Evolutionary conservation across 345 rosid species (phyloP), one percentile per base, ranked within the genome.

Genomic region (Salix suchowensis): DNA sequence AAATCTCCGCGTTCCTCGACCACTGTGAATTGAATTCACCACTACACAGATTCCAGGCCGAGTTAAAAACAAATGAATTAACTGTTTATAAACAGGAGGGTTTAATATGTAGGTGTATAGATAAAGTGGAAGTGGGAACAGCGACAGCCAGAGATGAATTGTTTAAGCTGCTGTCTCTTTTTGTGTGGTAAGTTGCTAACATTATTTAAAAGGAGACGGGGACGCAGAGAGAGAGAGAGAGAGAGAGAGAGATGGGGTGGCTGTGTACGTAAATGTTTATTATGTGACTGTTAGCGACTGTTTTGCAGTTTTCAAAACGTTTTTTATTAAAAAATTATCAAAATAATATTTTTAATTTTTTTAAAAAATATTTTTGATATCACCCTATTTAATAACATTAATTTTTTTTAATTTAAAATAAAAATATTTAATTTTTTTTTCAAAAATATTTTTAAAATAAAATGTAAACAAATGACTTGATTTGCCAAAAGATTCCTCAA

Each of bases 1-100:
- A 52, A n/a, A 67, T 71, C 55, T 44, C 68, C 7, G 64, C 37
- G 65, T 34, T 70, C 70, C 52, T 71, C 65, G 72, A 79, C 72
- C 54, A 52, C 3, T 34, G 76, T 26, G 79, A 73, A 60, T 50
- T 58, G 70, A 70, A 71, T 62, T 71, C 32, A 37, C 14, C 73
- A 19, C 46, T 0, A 28, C 40, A 69, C 62, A 76, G 70, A 46
- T 67, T 76, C 50, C 54, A 36, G 13, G 61, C 76, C 44, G 48
- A 77, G 65, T 55, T 40, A 76, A 69, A 50, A 68, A 50, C 26
- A 61, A 74, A 40, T 48, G 60, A 60, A 26, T 10, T 18, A 26
- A 19, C 24, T 65, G 21, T 24, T 32, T 9, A 46, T 24, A 55
- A 1, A 72, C n/a, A 32, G 32, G 12, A 21, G 39, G 9, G 11